Evolutionary conservation across 139 green algal species (phyloP), one percentile per base, ranked within the genome.

Genomic region (Deuterostichococcus epilithicus): DNA sequence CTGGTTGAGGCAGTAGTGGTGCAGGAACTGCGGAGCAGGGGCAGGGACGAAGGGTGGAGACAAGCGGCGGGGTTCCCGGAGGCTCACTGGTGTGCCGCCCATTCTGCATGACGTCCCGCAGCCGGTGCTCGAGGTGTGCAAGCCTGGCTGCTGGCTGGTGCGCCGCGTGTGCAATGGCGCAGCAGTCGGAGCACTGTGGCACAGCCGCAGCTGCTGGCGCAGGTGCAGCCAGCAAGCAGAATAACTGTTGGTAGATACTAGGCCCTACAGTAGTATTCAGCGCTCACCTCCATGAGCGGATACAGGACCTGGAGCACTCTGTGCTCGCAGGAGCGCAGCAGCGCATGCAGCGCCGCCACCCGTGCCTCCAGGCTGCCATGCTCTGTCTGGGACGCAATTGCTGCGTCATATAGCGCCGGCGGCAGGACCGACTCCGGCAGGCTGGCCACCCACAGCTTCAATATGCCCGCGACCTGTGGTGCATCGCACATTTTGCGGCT

Each of bases 1-100:
- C 68, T 73, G 68, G 68, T 73, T 73, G 5, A 73, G 68, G 25
- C 39, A 42, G 68, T 73, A 73, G 68, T 73, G 68, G 68, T 73
- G 68, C 68, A 73, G 34, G 35, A 73, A 73, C 68, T 73, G 52
- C 52, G 28, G 3, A 52, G 42, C 42, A 52, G 13, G 42, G 10
- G n/a, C 8, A 52, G 10, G 13, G 42, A 13, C 42, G 13, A 52
- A 52, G 10, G 42, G 42, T 52, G 8, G 42, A 23, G 10, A 52
- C 42, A 52, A 8, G 42, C 42, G 10, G 42, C 42, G 13, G 42
- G 42, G n/a, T n/a, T n/a, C n/a, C n/a, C n/a, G n/a, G n/a, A n/a
- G n/a, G n/a, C n/a, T n/a, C n/a, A n/a, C n/a, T n/a, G n/a, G n/a
- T n/a, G n/a, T n/a, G n/a, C n/a, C n/a, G n/a, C n/a, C n/a, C n/a